Base-by-base conservation (phyloP, 2,329 filamentous ascomycete genomes). In the Monosporascus ibericus region DNA sequence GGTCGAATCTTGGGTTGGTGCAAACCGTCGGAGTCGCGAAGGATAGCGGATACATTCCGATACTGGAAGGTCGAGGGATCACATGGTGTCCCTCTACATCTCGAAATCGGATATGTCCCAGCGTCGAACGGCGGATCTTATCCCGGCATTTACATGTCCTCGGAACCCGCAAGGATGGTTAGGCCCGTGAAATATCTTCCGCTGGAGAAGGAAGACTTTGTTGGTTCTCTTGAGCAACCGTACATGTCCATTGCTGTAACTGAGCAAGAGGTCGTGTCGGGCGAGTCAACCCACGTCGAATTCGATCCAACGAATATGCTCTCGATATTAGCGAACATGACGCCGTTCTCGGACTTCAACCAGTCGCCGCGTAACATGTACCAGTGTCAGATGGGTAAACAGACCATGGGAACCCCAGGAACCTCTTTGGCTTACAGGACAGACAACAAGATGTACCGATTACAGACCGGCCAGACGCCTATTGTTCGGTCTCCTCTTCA, bases 291-390 rank as follows among this genome's bases (percentile, higher is more conserved):
- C 0, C 94, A 99, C 66, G 91, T 97, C 44, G 94, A 99, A 70
- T 89, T 88, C 63, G 87, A 92, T 53, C 92, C 94, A 2, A 99
- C 94, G 34, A 94, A 97, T 71, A 97, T 99, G 59, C 82, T 99
- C 25, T 97, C 92, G 7, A 97, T 99, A 59, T 80, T 99, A 49
- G 94, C 94, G 64, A 97, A 97, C 73, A 95, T 96, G 87, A 99
- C 94, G 0, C 94, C 94, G 3, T 99, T 99, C 73, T 96, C 92
- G 47, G 90, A 99, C 69, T 96, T 96, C 75, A 99, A 99, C 73
- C 94, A 99, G 71, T 96, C 92, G 15, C 94, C 94, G 1, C 81
- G 94, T 80, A 99, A 99, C 73, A 97, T 97, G 92, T 99, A 97
- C 69, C 90, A 95, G 69, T 96, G 92, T 75, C 94, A 97, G 78